Percentiles rank a stretch among this genome's conserved stretches.
phyloP scores from a whole-genome alignment of 768 basidiomycete species.

The Termitomyces eurrhizus region DNA sequence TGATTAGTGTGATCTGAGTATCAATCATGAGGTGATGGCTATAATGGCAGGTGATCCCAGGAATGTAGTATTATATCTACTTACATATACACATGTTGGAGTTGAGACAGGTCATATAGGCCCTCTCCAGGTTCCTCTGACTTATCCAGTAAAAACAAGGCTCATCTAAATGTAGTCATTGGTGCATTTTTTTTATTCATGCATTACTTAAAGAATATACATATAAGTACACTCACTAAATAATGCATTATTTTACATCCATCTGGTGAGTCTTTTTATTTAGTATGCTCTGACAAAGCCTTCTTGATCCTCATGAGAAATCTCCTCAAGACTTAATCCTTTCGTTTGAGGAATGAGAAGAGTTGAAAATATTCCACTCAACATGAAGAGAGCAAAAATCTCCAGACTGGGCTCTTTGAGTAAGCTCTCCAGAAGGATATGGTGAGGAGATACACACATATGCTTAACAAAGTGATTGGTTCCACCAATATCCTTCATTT shows the following conservation, averaged over 20 bases:
- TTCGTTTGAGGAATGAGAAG: conserved; percentile 80
- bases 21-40: too few species aligned
- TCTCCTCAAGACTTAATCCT: conserved; percentile 58
- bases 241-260: too few species aligned
- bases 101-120: too few species aligned
- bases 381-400: conserved; percentile 84
- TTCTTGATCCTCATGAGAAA: conserved; percentile 69
- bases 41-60: too few species aligned
- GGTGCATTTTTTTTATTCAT: too few species aligned
- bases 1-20: too few species aligned
- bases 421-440: neutral
- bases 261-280: neutral
- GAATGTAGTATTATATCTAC: too few species aligned
- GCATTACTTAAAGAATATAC: too few species aligned
- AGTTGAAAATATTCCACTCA: conserved; percentile 80
- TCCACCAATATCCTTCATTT: conserved; percentile 66
- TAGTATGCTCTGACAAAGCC: conserved; percentile 42
- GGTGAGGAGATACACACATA: conserved; percentile 45
- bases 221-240: neutral
- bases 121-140: too few species aligned
- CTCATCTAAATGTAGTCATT: too few species aligned
- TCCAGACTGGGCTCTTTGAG: conserved; percentile 46
- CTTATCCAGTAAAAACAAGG: too few species aligned
- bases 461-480: conserved; percentile 56
- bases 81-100: too few species aligned